Conservation (phyloP, 2,329 filamentous ascomycete species). For the Paecilomyces sp. region DNA sequence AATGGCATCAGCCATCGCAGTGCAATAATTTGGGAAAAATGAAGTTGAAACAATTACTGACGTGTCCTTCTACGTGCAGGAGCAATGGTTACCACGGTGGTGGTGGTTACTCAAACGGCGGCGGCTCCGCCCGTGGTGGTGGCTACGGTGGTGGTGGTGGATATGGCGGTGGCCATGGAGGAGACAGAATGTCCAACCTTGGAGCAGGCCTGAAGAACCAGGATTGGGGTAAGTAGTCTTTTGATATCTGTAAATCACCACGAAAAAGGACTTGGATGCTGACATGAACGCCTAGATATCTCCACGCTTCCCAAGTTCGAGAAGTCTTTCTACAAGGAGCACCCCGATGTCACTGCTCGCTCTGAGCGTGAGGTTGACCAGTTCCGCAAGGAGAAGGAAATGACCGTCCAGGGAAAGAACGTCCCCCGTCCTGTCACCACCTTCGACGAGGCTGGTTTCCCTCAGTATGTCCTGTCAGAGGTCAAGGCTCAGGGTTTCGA, state of each 20-base stretch:
- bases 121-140: slow-evolving; percentile 40
- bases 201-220: slow-evolving; percentile 83
- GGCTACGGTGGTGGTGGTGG: slow-evolving; percentile 28
- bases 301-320: slow-evolving; percentile 86
- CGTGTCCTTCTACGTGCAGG: slow-evolving; percentile 14
- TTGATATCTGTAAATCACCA: slow-evolving; percentile 1
- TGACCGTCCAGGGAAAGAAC: slow-evolving; percentile 70
- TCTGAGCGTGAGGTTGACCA: slow-evolving; percentile 73
- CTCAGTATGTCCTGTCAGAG: slow-evolving; percentile 93
- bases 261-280: slow-evolving; percentile 11
- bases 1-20: not conserved
- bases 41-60: slow-evolving; percentile 6
- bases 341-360: slow-evolving; percentile 67
- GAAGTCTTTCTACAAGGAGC: slow-evolving; percentile 99
- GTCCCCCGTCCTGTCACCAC: slow-evolving; percentile 92
- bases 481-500: slow-evolving; percentile 97
- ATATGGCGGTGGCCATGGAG: slow-evolving; percentile 42
- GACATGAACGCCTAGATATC: slow-evolving; percentile 54
- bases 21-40: slow-evolving; percentile 1
- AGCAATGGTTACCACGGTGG: slow-evolving; percentile 37
- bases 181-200: slow-evolving; percentile 90
- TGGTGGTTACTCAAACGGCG: slow-evolving; percentile 41
- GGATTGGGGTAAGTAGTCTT: slow-evolving; percentile 65
- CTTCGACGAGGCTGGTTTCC: slow-evolving; percentile 97
- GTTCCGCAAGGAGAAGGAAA: slow-evolving; percentile 79